Evolutionary conservation across 2,329 filamentous ascomycete genomes (phyloP), one percentile per base, ranked within the genome.

Genomic region (Hirsutella thompsonii): DNA sequence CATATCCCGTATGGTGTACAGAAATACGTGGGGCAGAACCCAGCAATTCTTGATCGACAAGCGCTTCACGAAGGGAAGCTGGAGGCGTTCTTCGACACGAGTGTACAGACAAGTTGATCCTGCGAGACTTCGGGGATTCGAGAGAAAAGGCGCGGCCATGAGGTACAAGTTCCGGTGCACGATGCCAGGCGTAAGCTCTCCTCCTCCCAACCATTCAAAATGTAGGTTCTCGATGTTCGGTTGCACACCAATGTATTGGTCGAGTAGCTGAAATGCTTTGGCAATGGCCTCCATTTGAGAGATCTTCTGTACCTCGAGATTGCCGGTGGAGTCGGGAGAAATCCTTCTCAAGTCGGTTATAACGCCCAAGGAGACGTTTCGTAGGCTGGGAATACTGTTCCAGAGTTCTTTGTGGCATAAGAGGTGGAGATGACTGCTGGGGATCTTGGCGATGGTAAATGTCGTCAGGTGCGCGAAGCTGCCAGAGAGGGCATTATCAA

Each of bases 31-130:
- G 0, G 81, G 79, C 3, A 71, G 70, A 11, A 76, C 62, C 79
- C 80, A 85, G 58, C 80, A 83, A 49, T 85, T 85, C 48, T 74
- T 74, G 8, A 85, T 60, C 0, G 71, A 78, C 2, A 86, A 56
- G 38, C 75, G 63, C 44, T 74, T 63, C 20, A 84, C 55, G 49
- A 73, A 56, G 3, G 72, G 73, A 36, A 86, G 66, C 1, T 56
- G 54, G n/a, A 79, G 53, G 5, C 78, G 43, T 21, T 59, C 53
- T 1, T 61, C 51, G 30, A 55, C 50, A 14, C 55, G 50, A 10
- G 52, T 53, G 29, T 55, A 54, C 5, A 62, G 57, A n/a, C 52
- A 48, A 6, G 56, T 48, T 2, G 47, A 46, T 3, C 39, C 37
- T 9, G 49, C 43, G 60, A 67, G 62, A 33, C 49, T 39, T 4